Evolutionary conservation across 148 eudicot species (phyloP).

Genomic region (Fagopyrum tataricum): DNA sequence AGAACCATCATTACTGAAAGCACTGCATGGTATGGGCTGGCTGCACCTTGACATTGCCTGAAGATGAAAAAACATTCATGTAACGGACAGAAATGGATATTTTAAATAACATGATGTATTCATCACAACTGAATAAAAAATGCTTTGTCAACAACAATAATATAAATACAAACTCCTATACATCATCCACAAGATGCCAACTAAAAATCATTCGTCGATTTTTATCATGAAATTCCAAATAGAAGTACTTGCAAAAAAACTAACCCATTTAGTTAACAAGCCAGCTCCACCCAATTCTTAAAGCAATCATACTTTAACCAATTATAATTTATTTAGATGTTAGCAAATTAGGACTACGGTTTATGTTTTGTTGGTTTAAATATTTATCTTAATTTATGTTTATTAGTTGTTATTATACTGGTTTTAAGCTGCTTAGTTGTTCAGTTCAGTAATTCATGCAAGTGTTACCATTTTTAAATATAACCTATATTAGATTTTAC

Average conservation of each 20-base stretch:
- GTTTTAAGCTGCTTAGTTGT: background rate
- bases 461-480: background rate
- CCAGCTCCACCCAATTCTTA: background rate
- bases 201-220: background rate
- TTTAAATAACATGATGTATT: background rate
- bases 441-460: background rate
- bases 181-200: background rate
- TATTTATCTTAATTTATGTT: background rate
- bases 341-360: background rate
- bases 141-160: background rate
- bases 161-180: background rate
- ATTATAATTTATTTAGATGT: too few relatives aligned
- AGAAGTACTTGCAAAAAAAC: background rate
- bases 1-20: slow-evolving; percentile 87
- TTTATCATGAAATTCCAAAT: background rate
- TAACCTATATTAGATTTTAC: background rate
- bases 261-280: background rate
- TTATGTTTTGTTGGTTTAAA: background rate
- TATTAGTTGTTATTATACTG: background rate
- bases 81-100: background rate
- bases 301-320: background rate
- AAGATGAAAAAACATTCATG: slow-evolving; percentile 8
- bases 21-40: slow-evolving; percentile 76
- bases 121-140: background rate
- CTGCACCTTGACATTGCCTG: slow-evolving; percentile 89